Percentiles rank a stretch among this genome's conserved stretches.
These are phyloP conservation scores for Andrographis paniculata DNA, from an alignment of 305 asterid species.

Conservation along the genomic window DNA sequence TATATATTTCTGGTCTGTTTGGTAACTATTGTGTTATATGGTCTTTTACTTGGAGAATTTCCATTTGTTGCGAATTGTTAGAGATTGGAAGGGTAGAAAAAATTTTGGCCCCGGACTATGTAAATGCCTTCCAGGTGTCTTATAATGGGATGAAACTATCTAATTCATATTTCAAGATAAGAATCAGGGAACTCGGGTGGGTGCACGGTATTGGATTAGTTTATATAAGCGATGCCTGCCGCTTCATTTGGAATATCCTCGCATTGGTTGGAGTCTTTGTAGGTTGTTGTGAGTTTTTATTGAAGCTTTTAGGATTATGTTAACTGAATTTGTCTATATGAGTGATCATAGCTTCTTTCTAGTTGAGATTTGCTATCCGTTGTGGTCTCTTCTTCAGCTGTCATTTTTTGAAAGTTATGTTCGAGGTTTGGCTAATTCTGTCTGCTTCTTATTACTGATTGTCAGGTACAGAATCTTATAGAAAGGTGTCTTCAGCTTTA, in stretches of 20 bases:
- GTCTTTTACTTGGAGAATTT: not conserved
- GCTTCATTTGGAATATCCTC: too few species aligned
- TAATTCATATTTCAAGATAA: too few species aligned
- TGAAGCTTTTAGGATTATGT: too few species aligned
- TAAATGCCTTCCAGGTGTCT: too few species aligned
- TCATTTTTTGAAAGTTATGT: not conserved
- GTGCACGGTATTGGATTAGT: too few species aligned
- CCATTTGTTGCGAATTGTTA: not conserved
- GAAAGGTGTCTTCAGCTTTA: slow-evolving; percentile 97
- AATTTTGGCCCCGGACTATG: not conserved
- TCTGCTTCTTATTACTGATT: not conserved
- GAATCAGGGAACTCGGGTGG: too few species aligned
- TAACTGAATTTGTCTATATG: too few species aligned
- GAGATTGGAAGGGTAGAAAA: not conserved
- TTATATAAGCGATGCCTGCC: too few species aligned
- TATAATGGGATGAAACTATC: too few species aligned
- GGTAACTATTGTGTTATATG: not conserved
- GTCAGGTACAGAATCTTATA: slow-evolving; percentile 82
- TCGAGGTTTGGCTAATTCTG: slow-evolving; percentile 6
- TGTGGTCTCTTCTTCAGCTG: too few species aligned
- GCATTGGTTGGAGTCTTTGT: too few species aligned
- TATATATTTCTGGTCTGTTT: not conserved
- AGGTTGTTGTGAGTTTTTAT: too few species aligned
- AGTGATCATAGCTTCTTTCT: not conserved
- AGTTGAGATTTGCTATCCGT: not conserved